Evolutionary conservation across 2,329 filamentous ascomycete species (phyloP), one percentile per base, ranked within the genome.

Genomic region (Xylaria sp.): DNA sequence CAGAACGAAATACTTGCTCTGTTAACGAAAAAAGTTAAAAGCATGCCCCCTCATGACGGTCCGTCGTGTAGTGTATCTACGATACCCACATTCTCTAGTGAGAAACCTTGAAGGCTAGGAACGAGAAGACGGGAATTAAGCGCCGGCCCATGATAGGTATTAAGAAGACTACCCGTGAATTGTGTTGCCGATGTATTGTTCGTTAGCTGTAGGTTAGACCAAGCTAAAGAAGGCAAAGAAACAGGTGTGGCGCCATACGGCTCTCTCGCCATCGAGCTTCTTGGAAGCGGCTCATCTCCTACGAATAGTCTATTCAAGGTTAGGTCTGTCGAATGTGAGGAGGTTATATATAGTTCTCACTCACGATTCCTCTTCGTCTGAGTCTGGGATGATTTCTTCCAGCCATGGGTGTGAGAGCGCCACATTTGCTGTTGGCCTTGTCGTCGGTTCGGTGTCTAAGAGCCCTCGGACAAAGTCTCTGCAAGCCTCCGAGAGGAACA

Each of bases 281-380:
- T n/a, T 33, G 44, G 35, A n/a, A 25, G 37, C 11, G 25, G 23
- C 6, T 41, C 33, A 23, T 56, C 25, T 7, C 11, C 25, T n/a
- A 56, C 54, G 17, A 56, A 56, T 4, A 56, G 35, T 21, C 54
- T 56, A 56, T 29, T 3, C 5, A 41, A 3, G 8, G 23, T 56
- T 9, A 56, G 44, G 4, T 15, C 17, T n/a, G 13, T 27, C 7
- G 2, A 33, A 13, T 3, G 17, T 8, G 7, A 35, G 11, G 9
- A 3, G 13, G 3, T 47, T 21, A 10, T 15, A 17, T 6, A 33
- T 13, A 29, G 44, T 7, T 25, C 31, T 17, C 25, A 48, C 54
- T 49, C 17, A 49, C 54, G 54, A 56, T 41, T 56, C 54, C 37
- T 56, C 54, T 1, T 41, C 54, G 3, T 56, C 54, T 17, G 54